These are phyloP conservation scores for Tetrapyrgos nigripes DNA, from an alignment of 1,284 basidiomycete species.

Conservation along the genomic window DNA sequence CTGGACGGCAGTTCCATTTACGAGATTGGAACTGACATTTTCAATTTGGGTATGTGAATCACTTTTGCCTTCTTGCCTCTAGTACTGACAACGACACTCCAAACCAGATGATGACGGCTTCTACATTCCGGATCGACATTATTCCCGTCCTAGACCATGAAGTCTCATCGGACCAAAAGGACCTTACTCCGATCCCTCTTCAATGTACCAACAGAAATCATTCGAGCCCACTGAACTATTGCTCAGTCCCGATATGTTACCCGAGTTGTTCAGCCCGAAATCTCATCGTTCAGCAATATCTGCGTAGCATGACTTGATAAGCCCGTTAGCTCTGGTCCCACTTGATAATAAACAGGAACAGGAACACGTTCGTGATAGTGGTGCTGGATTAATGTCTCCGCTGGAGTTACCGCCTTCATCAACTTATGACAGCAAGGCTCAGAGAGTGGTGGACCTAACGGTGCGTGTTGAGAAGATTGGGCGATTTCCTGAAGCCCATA, in stretches of 20 bases:
- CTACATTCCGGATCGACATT: constrained; percentile 22
- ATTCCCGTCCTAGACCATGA: constrained; percentile 41
- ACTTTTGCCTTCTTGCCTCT: background rate
- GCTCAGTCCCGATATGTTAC: constrained; percentile 39
- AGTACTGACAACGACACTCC: background rate
- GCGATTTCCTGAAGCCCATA: constrained; percentile 44
- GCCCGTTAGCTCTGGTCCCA: constrained; percentile 6
- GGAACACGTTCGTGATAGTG: background rate
- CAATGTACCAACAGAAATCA: constrained; percentile 33
- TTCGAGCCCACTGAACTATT: constrained; percentile 24
- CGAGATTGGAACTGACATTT: background rate
- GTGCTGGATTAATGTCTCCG: constrained; percentile 1
- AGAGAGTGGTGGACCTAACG: constrained; percentile 39
- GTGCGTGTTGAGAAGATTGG: constrained; percentile 38
- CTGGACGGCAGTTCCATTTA: background rate
- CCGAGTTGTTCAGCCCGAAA: constrained; percentile 28
- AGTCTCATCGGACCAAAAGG: constrained; percentile 45
- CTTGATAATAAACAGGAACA: background rate
- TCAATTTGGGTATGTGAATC: too few relatives aligned
- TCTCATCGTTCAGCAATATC: background rate
- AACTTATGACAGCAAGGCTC: background rate
- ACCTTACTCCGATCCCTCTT: constrained; percentile 41
- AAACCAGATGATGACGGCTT: background rate
- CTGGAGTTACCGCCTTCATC: constrained; percentile 18
- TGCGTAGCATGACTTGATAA: constrained; percentile 11